Evolutionary conservation across 306 rosid species (phyloP).

Genomic region (Styphnolobium japonicum): DNA sequence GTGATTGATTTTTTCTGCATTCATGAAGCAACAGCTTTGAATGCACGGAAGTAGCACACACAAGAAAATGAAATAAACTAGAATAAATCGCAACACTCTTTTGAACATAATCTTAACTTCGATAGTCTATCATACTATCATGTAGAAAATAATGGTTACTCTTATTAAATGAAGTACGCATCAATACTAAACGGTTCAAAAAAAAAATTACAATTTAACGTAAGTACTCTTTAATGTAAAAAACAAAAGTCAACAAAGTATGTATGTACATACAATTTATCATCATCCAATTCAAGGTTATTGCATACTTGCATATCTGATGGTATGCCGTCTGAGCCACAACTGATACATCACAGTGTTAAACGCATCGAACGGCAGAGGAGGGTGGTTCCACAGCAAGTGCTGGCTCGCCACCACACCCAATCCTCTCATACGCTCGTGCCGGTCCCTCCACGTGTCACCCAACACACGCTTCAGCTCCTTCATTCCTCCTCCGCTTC

Average conservation of each 20-base stretch:
- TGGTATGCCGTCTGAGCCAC: constrained; percentile 70
- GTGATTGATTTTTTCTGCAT: not conserved
- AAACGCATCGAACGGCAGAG: constrained; percentile 65
- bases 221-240: too few species aligned
- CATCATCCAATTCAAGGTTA: not conserved
- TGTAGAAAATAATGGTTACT: too few species aligned
- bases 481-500: not conserved
- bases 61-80: too few species aligned
- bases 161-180: too few species aligned
- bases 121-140: not conserved
- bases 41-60: not conserved
- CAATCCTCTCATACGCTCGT: constrained; percentile 31
- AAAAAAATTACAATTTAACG: too few species aligned
- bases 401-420: constrained; percentile 58
- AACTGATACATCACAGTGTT: constrained; percentile 66
- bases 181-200: too few species aligned
- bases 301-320: constrained; percentile 1
- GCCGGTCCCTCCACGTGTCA: constrained; percentile 27
- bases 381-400: constrained; percentile 56
- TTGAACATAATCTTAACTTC: not conserved
- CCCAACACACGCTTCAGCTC: constrained; percentile 33
- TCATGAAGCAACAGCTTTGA: not conserved
- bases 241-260: too few species aligned
- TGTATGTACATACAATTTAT: not conserved
- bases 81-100: not conserved